Evolutionary conservation across 306 rosid genomes (phyloP).

Genomic region (Acacia confusa): DNA sequence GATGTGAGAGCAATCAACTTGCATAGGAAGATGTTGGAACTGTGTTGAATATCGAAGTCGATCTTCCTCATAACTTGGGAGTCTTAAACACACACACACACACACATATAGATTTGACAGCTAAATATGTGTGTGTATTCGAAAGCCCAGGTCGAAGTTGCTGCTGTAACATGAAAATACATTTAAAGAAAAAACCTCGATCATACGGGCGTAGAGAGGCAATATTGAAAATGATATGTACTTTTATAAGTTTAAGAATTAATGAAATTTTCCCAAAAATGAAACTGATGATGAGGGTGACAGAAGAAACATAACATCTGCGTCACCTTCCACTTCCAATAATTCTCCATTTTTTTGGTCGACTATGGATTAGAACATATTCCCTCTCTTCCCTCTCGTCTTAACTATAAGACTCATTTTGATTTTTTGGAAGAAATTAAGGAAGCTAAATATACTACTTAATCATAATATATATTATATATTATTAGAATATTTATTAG

Average conservation of each 20-base stretch:
- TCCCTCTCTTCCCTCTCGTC: fast-evolving
- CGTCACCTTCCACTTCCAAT: not conserved
- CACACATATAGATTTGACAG: not conserved
- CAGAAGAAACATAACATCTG: not conserved
- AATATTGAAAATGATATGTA: not conserved
- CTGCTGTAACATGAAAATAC: not conserved
- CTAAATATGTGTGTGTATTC: not conserved
- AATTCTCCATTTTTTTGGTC: not conserved
- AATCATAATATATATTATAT: no score
- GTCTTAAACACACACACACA: not conserved
- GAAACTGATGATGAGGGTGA: not conserved
- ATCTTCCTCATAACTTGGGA: not conserved
- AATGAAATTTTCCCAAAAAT: not conserved
- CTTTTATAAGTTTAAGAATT: not conserved
- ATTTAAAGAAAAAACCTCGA: not conserved
- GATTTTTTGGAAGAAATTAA: no score
- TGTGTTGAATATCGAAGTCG: not conserved
- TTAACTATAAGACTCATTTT: no score
- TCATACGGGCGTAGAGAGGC: not conserved
- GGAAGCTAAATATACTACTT: no score
- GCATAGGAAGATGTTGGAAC: not conserved
- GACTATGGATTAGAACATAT: no score
- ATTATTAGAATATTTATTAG: no score
- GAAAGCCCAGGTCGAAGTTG: not conserved
- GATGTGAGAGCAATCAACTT: not conserved